A percentile compares a stretch with the other conserved stretches of the same genome.
Conservation (phyloP, 164 flowering plant genomes). For the Platanus orientalis region DNA sequence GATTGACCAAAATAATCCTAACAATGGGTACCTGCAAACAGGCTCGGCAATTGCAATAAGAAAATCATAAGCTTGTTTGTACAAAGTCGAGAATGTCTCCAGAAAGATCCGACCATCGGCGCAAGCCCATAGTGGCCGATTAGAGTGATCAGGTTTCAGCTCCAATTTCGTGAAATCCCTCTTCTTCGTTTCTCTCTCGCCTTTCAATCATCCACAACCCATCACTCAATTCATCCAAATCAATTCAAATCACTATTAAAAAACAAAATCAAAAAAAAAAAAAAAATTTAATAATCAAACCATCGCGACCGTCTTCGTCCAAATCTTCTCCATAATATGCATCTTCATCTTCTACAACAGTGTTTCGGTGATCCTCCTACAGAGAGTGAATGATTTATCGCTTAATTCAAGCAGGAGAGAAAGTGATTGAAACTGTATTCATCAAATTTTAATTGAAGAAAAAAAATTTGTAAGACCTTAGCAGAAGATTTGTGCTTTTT, state of each 20-base stretch:
- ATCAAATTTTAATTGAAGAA: neutral
- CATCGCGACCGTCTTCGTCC: conserved; percentile 29
- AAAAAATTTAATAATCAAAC: too few relatives aligned
- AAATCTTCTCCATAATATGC: conserved; percentile 22
- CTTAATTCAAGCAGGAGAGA: neutral
- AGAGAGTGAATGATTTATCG: neutral
- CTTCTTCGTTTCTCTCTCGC: conserved; percentile 52
- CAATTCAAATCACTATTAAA: neutral
- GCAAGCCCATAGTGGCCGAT: conserved; percentile 95
- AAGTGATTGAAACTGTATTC: neutral
- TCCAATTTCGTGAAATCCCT: conserved; percentile 82
- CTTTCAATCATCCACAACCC: conserved; percentile 15
- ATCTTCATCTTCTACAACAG: conserved; percentile 22
- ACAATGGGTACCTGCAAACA: conserved; percentile 75
- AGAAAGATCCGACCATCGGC: conserved; percentile 93
- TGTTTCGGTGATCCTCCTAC: conserved; percentile 25
- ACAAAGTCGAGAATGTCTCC: conserved; percentile 81
- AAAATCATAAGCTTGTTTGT: conserved; percentile 95
- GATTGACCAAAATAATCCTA: neutral
- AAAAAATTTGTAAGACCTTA: conserved; percentile 18
- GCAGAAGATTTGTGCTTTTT: conserved; percentile 42
- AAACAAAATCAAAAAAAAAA: neutral
- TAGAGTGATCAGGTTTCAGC: conserved; percentile 80
- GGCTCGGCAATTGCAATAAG: conserved; percentile 98
- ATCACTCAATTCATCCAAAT: conserved; percentile 1